A percentile compares a stretch with the other conserved stretches of the same genome.
phyloP scores from a whole-genome alignment of 2,329 filamentous ascomycete species.

The Ceratocystis huliohia region DNA sequence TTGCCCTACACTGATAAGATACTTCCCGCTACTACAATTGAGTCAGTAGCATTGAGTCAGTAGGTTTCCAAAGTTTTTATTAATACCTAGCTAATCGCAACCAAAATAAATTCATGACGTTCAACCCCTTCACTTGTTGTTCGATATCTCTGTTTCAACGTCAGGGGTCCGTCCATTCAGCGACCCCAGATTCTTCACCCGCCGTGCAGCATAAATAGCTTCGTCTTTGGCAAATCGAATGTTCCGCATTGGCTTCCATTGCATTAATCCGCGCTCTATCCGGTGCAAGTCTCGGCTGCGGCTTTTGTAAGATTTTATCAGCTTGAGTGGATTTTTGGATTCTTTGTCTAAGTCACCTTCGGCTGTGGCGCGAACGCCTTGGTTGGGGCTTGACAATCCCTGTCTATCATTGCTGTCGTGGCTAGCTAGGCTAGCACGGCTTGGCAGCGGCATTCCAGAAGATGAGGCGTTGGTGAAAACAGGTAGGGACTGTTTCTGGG shows the following conservation, averaged over 20 bases:
- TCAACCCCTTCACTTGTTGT: conserved; percentile 4
- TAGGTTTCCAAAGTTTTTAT: neutral
- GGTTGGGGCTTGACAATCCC: conserved; percentile 25
- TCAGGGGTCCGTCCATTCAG: conserved; percentile 74
- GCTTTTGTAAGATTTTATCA: conserved; percentile 50
- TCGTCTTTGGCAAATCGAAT: conserved; percentile 79
- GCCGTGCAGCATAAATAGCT: conserved; percentile 62
- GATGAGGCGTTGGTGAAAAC: neutral
- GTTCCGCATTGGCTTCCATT: conserved; percentile 86
- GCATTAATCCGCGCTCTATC: conserved; percentile 83
- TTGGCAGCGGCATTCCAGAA: neutral
- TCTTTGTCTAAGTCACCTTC: conserved; percentile 27
- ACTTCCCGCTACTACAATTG: too few species aligned
- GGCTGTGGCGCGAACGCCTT: conserved; percentile 24
- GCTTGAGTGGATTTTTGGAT: conserved; percentile 42
- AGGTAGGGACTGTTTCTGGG: neutral
- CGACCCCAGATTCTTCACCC: conserved; percentile 63
- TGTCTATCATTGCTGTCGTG: conserved; percentile 32
- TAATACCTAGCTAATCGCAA: neutral
- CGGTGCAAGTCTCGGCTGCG: conserved; percentile 65
- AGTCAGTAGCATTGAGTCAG: too few species aligned
- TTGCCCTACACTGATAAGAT: too few species aligned
- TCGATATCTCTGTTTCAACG: conserved; percentile 57
- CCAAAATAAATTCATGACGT: too few species aligned
- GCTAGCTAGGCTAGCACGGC: neutral